Base-by-base conservation (phyloP, 2,329 filamentous ascomycete genomes). In the Sarocladium brachiariae region DNA sequence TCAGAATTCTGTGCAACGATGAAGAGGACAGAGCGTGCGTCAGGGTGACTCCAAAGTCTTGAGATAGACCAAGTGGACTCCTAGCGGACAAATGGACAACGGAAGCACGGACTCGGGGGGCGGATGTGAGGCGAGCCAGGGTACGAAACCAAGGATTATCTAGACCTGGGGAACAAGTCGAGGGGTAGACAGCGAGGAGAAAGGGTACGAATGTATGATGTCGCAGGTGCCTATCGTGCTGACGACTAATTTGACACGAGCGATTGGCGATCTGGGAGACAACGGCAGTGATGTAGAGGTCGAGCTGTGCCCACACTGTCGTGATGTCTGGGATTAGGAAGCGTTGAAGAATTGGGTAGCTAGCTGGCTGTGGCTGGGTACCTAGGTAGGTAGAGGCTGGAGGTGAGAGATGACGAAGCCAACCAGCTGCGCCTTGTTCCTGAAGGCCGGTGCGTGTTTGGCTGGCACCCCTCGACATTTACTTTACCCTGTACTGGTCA, bases 21-120 rank as follows among this genome's bases (percentile, higher is more conserved):
- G 23, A 43, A 43, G n/a, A 43, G 39, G 39, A 43, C 39, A 43
- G 39, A 27, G 39, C 39, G 39, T 19, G 37, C 19, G 39, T 43
- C 39, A 24, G 39, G 27, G 19, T 25, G 9, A 27, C 8, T 43
- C 21, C n/a, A 11, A 25, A 9, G 39, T n/a, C 39, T 25, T 8
- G 39, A 43, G 39, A 43, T 9, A 25, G n/a, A 18, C 39, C 27
- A 25, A 43, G 11, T 25, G 39, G 39, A 13, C 21, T 9, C 13
- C 10, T 5, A 9, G 21, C n/a, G 39, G 8, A 4, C n/a, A 25
- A 18, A 25, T 27, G 23, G 21, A 25, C 13, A 5, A 9, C 21
- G 39, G 21, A 25, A 43, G 14, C 39, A 43, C 21, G 39, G 21
- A 19, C 39, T 43, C 9, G 39, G 6, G 13, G 4, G 39, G 9